Base-by-base conservation (phyloP, 2,329 filamentous ascomycete species). In the Penicillium sp. region DNA sequence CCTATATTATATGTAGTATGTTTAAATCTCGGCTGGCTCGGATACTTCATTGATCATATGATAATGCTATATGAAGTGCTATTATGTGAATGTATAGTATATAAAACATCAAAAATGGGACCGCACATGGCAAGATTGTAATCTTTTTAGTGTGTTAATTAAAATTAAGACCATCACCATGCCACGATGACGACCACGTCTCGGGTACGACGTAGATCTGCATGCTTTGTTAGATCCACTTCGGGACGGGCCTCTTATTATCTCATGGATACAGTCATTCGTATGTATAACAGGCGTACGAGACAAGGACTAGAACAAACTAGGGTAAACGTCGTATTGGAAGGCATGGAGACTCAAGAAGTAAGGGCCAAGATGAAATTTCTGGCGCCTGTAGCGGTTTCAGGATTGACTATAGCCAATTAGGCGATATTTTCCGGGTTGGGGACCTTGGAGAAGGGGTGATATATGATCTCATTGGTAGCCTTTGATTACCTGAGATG, bases 381-480 rank as follows among this genome's bases (percentile, higher is more conserved):
- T 61, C 45, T 43, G 49, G 62, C 62, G 62, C 62, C 53, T 61
- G 51, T 37, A 58, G 62, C 61, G 62, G 62, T 44, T 58, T 52
- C 54, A 40, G 48, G 25, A 40, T 38, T 38, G 41, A 52, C 43
- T 55, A 28, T 45, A 56, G 60, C 61, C 62, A 64, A 62, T 64
- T 47, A 58, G 52, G 30, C 57, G 49, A 37, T 49, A 44, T 58
- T 59, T 56, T 58, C 28, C 48, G 37, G 38, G 41, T 56, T 61
- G 62, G 40, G 61, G 61, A 65, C 62, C 61, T 62, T 63, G 60
- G 55, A 60, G 61, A 57, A 55, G 62, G 61, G 61, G 51, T 26
- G 56, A 45, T 40, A 6, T n/a, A 31, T 31, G n/a, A 48, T 26
- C 55, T 55, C 48, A 65, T 64, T 65, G 61, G 62, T 47, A 62